A percentile compares a stretch with the other conserved stretches of the same genome.
phyloP scores from a whole-genome alignment of 345 rosid species.

The Sonneratia caseolaris region DNA sequence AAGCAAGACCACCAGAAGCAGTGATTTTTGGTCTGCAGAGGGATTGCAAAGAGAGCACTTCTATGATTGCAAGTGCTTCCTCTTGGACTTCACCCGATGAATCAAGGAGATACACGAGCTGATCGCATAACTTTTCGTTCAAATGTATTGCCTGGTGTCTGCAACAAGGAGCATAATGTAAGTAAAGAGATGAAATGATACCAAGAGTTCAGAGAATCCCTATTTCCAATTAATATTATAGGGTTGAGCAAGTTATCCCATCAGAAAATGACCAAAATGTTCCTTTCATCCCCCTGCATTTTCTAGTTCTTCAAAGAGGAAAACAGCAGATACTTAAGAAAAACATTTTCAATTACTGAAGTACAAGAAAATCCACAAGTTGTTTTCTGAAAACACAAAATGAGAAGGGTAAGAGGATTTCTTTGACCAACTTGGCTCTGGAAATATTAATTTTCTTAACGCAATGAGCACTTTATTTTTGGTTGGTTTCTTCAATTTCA shows the following conservation, averaged over 20 bases:
- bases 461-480: too few species aligned
- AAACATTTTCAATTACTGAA: too few species aligned
- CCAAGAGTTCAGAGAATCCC: neutral
- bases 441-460: too few species aligned
- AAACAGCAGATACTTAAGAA: neutral
- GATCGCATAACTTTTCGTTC: slow-evolving; percentile 33
- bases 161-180: slow-evolving; percentile 22
- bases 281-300: neutral
- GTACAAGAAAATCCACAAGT: too few species aligned
- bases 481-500: too few species aligned
- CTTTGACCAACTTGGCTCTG: too few species aligned
- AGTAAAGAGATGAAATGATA: neutral
- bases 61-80: slow-evolving; percentile 46
- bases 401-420: too few species aligned
- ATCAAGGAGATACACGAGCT: slow-evolving; percentile 40
- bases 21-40: slow-evolving; percentile 29
- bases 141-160: slow-evolving; percentile 34
- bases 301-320: neutral
- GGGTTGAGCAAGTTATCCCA: neutral
- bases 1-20: slow-evolving; percentile 41
- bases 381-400: too few species aligned
- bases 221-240: neutral
- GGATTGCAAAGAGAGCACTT: slow-evolving; percentile 37
- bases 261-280: neutral
- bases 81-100: slow-evolving; percentile 30